A percentile compares a stretch with the other conserved stretches of the same genome.
These are phyloP conservation scores for Epichloe hybrida DNA, from an alignment of 2,329 filamentous ascomycete genomes.

Conservation along the genomic window DNA sequence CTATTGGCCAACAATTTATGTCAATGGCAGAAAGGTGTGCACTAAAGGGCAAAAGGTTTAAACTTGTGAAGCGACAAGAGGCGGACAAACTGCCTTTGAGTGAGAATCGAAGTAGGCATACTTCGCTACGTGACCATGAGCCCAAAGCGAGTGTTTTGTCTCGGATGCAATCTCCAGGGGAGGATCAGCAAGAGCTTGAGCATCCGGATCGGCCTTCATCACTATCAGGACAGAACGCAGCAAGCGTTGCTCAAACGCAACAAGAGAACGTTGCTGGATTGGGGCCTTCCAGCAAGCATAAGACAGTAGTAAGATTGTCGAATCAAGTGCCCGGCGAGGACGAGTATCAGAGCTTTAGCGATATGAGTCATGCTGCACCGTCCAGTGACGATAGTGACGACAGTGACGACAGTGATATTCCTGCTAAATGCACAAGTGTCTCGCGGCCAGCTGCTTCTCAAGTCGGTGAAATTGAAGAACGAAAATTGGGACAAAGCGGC, in stretches of 20 bases:
- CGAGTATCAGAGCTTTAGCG: not conserved
- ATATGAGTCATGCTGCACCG: not conserved
- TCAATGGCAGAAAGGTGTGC: conserved; percentile 46
- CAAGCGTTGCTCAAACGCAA: not conserved
- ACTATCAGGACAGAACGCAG: not conserved
- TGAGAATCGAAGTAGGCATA: not conserved
- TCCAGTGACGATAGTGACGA: conserved; percentile 9
- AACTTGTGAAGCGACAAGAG: conserved; percentile 28
- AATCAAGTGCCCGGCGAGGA: conserved; percentile 4
- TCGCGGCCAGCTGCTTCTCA: not conserved
- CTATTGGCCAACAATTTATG: conserved; percentile 24
- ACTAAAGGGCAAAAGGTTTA: conserved; percentile 38
- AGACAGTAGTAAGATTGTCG: conserved; percentile 8
- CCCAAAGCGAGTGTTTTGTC: not conserved
- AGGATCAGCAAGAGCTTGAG: not conserved
- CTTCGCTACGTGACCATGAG: not conserved
- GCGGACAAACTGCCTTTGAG: not conserved
- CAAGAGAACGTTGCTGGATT: not conserved
- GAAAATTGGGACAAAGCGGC: not conserved
- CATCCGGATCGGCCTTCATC: not conserved
- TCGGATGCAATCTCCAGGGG: not conserved
- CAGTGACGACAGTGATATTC: conserved; percentile 10
- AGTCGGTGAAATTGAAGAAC: not conserved
- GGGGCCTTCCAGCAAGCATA: not conserved
- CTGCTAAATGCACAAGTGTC: conserved; percentile 4